phyloP scores from a whole-genome alignment of 768 basidiomycete species.

The Russula brevipes region DNA sequence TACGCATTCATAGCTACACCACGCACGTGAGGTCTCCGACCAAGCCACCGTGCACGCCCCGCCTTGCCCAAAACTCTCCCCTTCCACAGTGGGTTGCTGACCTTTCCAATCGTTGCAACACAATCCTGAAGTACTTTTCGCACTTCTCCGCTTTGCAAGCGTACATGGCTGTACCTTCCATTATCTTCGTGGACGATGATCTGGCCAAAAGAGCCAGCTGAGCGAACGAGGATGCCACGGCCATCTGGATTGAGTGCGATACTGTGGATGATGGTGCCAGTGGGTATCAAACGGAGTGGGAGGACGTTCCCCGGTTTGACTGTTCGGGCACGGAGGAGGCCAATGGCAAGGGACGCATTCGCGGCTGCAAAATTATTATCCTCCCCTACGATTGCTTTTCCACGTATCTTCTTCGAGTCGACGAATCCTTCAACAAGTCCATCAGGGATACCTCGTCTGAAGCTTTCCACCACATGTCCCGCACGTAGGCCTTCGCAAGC shows the following conservation, averaged over 20 bases:
- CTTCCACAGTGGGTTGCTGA: conserved; percentile 90
- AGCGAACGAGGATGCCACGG: conserved; percentile 76
- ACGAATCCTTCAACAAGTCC: conserved; percentile 54
- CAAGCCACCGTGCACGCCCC: conserved; percentile 83
- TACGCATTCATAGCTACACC: conserved; percentile 98
- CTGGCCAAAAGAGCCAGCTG: conserved; percentile 82
- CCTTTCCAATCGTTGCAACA: conserved; percentile 84
- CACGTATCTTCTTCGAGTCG: conserved; percentile 29
- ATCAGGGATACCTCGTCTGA: conserved; percentile 73
- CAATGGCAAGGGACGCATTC: conserved; percentile 66
- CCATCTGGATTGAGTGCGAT: conserved; percentile 73
- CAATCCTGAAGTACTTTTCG: conserved; percentile 77
- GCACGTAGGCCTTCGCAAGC: conserved; percentile 86
- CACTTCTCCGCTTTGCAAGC: conserved; percentile 89
- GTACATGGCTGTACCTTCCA: conserved; percentile 73
- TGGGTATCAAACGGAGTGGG: conserved; percentile 84
- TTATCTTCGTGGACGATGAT: conserved; percentile 72
- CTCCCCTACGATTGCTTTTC: conserved; percentile 26
- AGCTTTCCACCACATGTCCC: conserved; percentile 84
- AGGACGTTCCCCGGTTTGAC: conserved; percentile 91
- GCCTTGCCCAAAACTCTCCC: conserved; percentile 85
- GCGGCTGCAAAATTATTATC: conserved; percentile 34
- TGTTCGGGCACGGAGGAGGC: conserved; percentile 76
- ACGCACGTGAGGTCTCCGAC: conserved; percentile 76
- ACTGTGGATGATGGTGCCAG: conserved; percentile 86